Base-by-base conservation (phyloP, 371 early-diverging fungal species). In the Apophysomyces trapeziformis region DNA sequence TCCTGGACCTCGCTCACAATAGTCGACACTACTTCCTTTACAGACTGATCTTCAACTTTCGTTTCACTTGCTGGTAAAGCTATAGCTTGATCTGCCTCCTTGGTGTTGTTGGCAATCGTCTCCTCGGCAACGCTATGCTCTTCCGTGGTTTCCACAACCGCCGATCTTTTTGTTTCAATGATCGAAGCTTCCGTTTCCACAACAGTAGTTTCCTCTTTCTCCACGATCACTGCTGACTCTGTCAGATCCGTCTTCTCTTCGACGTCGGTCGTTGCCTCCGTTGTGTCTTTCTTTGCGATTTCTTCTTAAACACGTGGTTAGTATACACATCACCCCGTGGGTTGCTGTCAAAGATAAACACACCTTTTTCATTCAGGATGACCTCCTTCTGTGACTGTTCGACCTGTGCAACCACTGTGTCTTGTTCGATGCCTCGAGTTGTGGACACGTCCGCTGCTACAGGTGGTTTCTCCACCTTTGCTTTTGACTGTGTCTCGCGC, bases 1-100 rank as follows among this genome's bases (percentile, higher is more conserved):
- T 50, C 54, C 21, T 50, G 54, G 54, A 50, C 35, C 54, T 50
- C 54, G 54, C 21, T 21, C 54, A 50, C 54, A 50, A 50, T 50
- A 8, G 54, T 4, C 0, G 54, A 50, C 9, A 50, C 54, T 26
- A 50, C 21, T 26, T 50, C 21, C 21, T 50, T 26, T 21, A 50
- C 54, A 21, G 21, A 9, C 21, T 50, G 9, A 50, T 50, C 54
- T 5, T n/a, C 54, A 9, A 5, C 54, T 50, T 18, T 50, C 1
- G 5, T 21, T 7, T 50, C 54, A 21, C n/a, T 18, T 21, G n/a
- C 54, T 26, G 5, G 9, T 11, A 6, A 35, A n/a, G n/a, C 21
- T 8, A 21, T 35, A 4, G 21, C 54, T 21, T 50, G 18, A 18
- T 50, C 21, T 18, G n/a, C 32, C 32, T 26, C 32, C 32, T 26